A percentile compares a stretch with the other conserved stretches of the same genome.
phyloP scores from a whole-genome alignment of 257 asterid species.

The Salvia miltiorrhiza region DNA sequence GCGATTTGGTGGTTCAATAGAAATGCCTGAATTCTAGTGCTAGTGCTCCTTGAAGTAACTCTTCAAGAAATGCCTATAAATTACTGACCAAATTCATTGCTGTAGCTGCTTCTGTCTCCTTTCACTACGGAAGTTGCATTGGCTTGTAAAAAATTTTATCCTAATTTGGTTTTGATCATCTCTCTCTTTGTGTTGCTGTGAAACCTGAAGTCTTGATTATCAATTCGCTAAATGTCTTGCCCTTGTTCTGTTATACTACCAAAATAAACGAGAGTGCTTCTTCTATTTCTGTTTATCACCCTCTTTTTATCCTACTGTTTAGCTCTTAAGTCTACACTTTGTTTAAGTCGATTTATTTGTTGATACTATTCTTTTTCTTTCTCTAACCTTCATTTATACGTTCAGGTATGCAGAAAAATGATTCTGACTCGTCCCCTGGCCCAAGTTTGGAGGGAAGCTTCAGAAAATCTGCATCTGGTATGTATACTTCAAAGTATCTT shows the following conservation, averaged over 20 bases:
- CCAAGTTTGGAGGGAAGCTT: slow-evolving; percentile 70
- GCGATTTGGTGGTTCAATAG: not conserved
- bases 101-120: not conserved
- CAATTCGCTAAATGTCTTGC: not conserved
- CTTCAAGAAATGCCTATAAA: not conserved
- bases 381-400: slow-evolving; percentile 2
- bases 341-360: not conserved
- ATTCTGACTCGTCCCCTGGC: slow-evolving; percentile 57
- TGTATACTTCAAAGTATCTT: not conserved
- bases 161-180: not conserved
- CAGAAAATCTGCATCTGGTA: slow-evolving; percentile 59
- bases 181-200: not conserved
- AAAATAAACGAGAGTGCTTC: not conserved
- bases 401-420: slow-evolving; percentile 49
- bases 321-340: slow-evolving; percentile 4
- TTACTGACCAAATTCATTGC: not conserved
- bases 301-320: not conserved
- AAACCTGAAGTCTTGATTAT: not conserved
- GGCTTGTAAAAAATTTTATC: not conserved
- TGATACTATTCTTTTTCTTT: not conserved
- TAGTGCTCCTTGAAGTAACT: not conserved
- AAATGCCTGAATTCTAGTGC: not conserved
- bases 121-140: not conserved
- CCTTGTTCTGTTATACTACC: not conserved
- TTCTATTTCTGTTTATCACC: not conserved